phyloP scores from a whole-genome alignment of 495 filamentous ascomycete genomes.

The Penicillium crystallinum region DNA sequence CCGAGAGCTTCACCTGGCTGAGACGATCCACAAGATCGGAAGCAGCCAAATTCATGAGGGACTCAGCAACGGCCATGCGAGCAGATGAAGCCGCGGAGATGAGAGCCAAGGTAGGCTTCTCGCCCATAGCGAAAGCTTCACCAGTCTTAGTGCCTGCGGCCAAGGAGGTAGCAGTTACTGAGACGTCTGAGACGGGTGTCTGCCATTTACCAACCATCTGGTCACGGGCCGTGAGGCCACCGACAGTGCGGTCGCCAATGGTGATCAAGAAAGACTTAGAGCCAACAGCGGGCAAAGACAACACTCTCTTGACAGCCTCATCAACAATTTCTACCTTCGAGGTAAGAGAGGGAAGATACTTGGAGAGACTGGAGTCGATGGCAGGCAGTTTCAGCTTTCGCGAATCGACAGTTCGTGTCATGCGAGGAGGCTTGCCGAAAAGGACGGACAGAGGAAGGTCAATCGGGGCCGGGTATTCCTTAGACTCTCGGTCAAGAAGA shows the following conservation, averaged over 20 bases:
- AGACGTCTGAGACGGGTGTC: constrained; percentile 88
- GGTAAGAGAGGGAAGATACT: constrained; percentile 56
- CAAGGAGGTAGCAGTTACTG: constrained; percentile 82
- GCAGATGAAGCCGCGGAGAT: constrained; percentile 92
- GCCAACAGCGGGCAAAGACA: constrained; percentile 80
- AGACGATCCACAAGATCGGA: constrained; percentile 76
- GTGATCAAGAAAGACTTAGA: constrained; percentile 97
- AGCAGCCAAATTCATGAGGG: constrained; percentile 85
- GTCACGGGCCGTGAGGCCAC: constrained; percentile 81
- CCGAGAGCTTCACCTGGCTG: constrained; percentile 75
- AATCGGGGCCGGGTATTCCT: constrained; percentile 71
- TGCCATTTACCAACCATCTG: constrained; percentile 98
- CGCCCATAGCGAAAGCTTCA: constrained; percentile 96
- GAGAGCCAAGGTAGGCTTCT: constrained; percentile 83
- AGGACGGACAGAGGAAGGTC: constrained; percentile 87
- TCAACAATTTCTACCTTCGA: constrained; percentile 59
- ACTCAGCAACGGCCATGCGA: constrained; percentile 93
- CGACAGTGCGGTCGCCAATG: constrained; percentile 88
- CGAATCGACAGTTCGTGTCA: constrained; percentile 73
- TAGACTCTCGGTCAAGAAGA: constrained; percentile 75
- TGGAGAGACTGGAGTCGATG: constrained; percentile 65
- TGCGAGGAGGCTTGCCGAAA: constrained; percentile 85
- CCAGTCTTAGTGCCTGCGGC: constrained; percentile 67
- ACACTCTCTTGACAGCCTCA: constrained; percentile 73
- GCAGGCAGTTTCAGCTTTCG: constrained; percentile 60